Percentiles rank a stretch among this genome's conserved stretches.
Conservation (phyloP, 306 rosid genomes). For the Quercus engelmannii region DNA sequence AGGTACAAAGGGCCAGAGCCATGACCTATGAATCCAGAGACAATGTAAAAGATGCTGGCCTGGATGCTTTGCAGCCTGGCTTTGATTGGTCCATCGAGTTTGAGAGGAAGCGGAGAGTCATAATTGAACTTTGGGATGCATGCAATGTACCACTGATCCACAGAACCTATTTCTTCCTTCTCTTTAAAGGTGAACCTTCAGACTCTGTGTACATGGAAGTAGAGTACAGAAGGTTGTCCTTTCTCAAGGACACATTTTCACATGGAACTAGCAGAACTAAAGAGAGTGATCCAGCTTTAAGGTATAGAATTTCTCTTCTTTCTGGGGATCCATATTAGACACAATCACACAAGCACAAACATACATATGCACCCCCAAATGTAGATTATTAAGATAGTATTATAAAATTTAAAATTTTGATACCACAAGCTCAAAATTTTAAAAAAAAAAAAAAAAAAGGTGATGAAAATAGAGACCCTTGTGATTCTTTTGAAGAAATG, state of each 20-base stretch:
- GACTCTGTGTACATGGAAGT: slow-evolving; percentile 72
- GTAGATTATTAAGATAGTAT: neutral
- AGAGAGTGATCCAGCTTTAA: slow-evolving; percentile 45
- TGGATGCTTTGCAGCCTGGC: slow-evolving; percentile 2
- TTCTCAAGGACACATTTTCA: slow-evolving; percentile 51
- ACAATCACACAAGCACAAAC: neutral
- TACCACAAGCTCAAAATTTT: neutral
- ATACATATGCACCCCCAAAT: neutral
- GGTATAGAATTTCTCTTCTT: slow-evolving; percentile 41
- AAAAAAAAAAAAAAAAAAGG: no score
- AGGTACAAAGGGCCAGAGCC: slow-evolving; percentile 29
- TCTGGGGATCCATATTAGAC: slow-evolving; percentile 3
- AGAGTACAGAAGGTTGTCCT: slow-evolving; percentile 75
- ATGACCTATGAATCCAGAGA: slow-evolving; percentile 11
- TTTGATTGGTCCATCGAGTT: slow-evolving; percentile 34
- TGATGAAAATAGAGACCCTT: neutral
- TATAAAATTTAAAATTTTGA: neutral
- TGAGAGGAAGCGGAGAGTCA: slow-evolving; percentile 57
- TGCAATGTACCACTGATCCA: slow-evolving; percentile 76
- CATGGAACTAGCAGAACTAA: slow-evolving; percentile 22
- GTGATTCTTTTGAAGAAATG: neutral
- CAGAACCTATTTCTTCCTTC: slow-evolving; percentile 77
- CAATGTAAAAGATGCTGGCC: slow-evolving; percentile 19
- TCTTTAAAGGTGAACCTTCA: slow-evolving; percentile 72
- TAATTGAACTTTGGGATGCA: slow-evolving; percentile 73